Base-by-base conservation (phyloP, 768 basidiomycete species). In the Agrocybe pediades region DNA sequence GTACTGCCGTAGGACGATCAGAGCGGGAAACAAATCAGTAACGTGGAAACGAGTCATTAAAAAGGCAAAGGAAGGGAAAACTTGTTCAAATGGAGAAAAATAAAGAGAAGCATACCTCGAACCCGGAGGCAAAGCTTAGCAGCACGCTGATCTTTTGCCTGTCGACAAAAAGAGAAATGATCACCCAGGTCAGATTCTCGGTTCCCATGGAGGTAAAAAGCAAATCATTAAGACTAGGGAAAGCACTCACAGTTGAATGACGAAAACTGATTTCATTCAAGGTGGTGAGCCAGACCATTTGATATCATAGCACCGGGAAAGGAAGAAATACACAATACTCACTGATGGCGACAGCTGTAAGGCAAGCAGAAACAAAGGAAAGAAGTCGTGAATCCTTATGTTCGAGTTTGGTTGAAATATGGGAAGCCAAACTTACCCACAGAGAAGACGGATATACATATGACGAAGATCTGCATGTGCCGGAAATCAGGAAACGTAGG, bases 311-410 rank as follows among this genome's bases (percentile, higher is more conserved):
- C 15, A 7, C 29, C n/a, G 13, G 2, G 42, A 19, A 36, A 15
- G 25, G 23, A n/a, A 33, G 29, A 17, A 19, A 23, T 16, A 45
- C 19, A 17, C n/a, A 41, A 16, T 15, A 64, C 65, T 59, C 45
- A 66, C 65, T 55, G 25, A 56, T 51, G 15, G 47, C 62, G 40
- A 66, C 60, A 11, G 57, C 65, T 66, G 29, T 6, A n/a, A n/a
- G n/a, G n/a, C n/a, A n/a, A n/a, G n/a, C n/a, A n/a, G n/a, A n/a
- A n/a, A n/a, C n/a, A n/a, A n/a, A n/a, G 46, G 41, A 1, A 16
- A 27, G 24, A 41, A 25, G 26, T n/a, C 25, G 11, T 3, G 33
- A 36, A 5, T 6, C 13, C n/a, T 13, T 15, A n/a, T 36, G 33
- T 36, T 13, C 33, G 33, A 13, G 9, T 26, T 16, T 7, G 26